Evolutionary conservation across 2,329 filamentous ascomycete genomes (phyloP), one percentile per base, ranked within the genome.

Genomic region (Diaporthe eres): DNA sequence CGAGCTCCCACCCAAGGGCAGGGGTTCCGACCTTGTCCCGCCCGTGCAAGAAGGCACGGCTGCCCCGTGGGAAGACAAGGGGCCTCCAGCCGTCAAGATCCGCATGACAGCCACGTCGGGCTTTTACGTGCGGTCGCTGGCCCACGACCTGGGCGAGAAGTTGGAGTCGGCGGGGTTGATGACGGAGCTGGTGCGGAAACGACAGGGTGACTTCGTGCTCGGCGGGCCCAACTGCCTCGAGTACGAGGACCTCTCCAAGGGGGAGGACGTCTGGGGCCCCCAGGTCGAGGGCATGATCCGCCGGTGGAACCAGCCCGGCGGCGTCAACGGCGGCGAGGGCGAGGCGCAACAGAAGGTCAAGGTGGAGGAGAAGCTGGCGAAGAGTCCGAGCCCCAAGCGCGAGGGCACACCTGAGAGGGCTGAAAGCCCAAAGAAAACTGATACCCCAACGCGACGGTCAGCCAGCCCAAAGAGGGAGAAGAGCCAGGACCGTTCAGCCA

Each of bases 61-160:
- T 8, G 87, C 88, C 9, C 89, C 90, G 0, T 92, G 90, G 90
- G 87, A 85, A 53, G 90, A 88, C 82, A 86, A 92, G 81, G 91
- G 90, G 0, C 92, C 95, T 1, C 92, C 96, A 1, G 97, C 96
- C 0, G 94, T 91, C 67, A 93, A 91, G 81, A 91, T 99, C 76
- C 92, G 94, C 75, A 95, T 99, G 91, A 98, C 94, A 0, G 96
- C 98, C 71, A 95, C 95, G 2, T 98, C 95, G 0, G 97, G 97
- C 53, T 99, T 98, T 88, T 99, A 99, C 84, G 96, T 99, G 19
- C 94, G 97, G 77, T 97, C 94, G 75, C 92, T 99, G 79, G 96
- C 95, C 80, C 95, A 98, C 82, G 97, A 99, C 81, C 89, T 99
- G 4, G 97, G 96, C 31, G 88, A 92, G 78, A 95, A 95, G 79